These are phyloP conservation scores for Brassica carinata DNA, from an alignment of 345 rosid species.

Conservation along the genomic window DNA sequence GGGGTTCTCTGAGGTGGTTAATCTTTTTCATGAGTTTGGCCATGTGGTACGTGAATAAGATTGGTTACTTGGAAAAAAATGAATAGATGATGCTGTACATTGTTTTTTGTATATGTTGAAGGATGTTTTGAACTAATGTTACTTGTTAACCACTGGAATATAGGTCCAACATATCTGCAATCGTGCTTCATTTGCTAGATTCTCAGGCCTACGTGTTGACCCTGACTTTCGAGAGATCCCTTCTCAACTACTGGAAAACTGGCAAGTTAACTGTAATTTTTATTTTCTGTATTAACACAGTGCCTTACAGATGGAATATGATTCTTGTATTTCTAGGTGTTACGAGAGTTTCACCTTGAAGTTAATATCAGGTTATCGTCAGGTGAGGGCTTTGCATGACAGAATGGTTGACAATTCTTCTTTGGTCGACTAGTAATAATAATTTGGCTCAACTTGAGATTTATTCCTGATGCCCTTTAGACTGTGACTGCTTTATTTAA, in stretches of 20 bases:
- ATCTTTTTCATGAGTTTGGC: slow-evolving; percentile 89
- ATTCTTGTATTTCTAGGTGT: slow-evolving; percentile 63
- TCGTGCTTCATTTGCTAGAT: slow-evolving; percentile 82
- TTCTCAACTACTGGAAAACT: slow-evolving; percentile 76
- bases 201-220: slow-evolving; percentile 84
- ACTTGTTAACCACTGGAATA: slow-evolving; percentile 23
- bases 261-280: slow-evolving; percentile 63
- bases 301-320: slow-evolving; percentile 20
- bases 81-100: background rate
- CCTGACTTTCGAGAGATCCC: slow-evolving; percentile 96
- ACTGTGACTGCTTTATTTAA: slow-evolving; percentile 10
- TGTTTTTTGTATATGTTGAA: background rate
- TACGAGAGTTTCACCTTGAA: slow-evolving; percentile 82
- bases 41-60: slow-evolving; percentile 78
- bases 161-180: slow-evolving; percentile 95
- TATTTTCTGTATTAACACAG: slow-evolving; percentile 2
- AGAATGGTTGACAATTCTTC: slow-evolving; percentile 3
- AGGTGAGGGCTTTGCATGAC: slow-evolving; percentile 54
- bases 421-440: background rate
- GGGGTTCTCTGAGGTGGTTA: slow-evolving; percentile 91
- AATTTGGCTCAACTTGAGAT: background rate
- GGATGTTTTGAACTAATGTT: slow-evolving; percentile 21
- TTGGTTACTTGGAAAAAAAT: background rate
- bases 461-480: slow-evolving; percentile 6
- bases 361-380: slow-evolving; percentile 92